phyloP scores from a whole-genome alignment of 2,329 filamentous ascomycete species.

The Pezicula radicicola region DNA sequence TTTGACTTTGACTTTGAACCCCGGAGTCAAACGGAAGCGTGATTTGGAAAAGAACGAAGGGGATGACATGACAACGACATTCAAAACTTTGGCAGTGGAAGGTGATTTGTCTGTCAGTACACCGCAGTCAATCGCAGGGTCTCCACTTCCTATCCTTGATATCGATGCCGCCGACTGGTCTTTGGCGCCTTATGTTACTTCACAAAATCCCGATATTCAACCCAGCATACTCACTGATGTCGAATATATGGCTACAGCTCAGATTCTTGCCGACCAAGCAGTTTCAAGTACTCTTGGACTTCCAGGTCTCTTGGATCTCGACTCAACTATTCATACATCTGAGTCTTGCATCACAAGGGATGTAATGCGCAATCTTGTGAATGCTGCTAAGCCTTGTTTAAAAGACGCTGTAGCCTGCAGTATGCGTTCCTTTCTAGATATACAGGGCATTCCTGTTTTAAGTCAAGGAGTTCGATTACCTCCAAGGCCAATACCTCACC shows the following conservation, averaged over 20 bases:
- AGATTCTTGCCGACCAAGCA: constrained; percentile 70
- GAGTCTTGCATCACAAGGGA: constrained; percentile 19
- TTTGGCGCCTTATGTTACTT: constrained; percentile 53
- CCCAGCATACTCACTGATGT: constrained; percentile 41
- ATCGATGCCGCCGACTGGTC: constrained; percentile 33
- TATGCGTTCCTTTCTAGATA: constrained; percentile 50
- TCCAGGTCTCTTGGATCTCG: constrained; percentile 5
- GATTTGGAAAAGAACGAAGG: constrained; percentile 18
- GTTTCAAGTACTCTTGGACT: constrained; percentile 45
- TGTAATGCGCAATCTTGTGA: constrained; percentile 41
- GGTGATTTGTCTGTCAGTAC: constrained; percentile 20
- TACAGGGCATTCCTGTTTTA: constrained; percentile 53
- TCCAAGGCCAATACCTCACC: constrained; percentile 24
- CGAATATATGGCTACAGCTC: constrained; percentile 64
- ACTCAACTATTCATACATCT: constrained; percentile 1
- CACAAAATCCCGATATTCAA: constrained; percentile 47
- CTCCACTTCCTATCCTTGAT: constrained; percentile 25
- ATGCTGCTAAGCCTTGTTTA: constrained; percentile 41
- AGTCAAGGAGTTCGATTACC: constrained; percentile 47
- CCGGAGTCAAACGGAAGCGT: constrained; percentile 29
- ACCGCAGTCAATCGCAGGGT: constrained; percentile 20
- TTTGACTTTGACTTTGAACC: constrained; percentile 45
- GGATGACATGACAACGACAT: constrained; percentile 26
- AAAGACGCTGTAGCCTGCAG: constrained; percentile 37
- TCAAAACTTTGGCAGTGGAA: constrained; percentile 25